Evolutionary conservation across 345 rosid species (phyloP), one percentile per base, ranked within the genome.

Genomic region (Linum usitatissimum): DNA sequence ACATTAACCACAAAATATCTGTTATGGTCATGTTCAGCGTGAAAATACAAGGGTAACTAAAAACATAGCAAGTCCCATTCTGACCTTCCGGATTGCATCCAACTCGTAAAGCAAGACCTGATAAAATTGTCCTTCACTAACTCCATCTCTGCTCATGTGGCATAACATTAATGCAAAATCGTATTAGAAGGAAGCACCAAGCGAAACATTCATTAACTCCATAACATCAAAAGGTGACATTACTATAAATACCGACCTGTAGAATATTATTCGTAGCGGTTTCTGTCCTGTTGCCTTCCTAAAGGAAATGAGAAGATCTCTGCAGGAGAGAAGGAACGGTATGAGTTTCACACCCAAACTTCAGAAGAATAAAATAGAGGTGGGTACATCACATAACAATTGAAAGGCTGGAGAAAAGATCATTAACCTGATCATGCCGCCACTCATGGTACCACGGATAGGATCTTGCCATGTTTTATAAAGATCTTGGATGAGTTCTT

Each of bases 391-490:
- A 34, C 38, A 34, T 5, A 34, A 34, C 38, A 1, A 34, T 34
- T 34, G 8, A 7, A 7, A 34, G 38, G 9, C 3, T 20, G 42
- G 1, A 14, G 34, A 30, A 42, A 48, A 13, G 5, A 59, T 18
- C 53, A 9, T 36, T 17, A 14, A 93, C 99, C 97, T 84, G 71
- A 93, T 87, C 99, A 93, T 93, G 75, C 99, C 99, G 60, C 99
- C 99, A 53, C 89, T 87, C 67, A 87, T 85, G 1, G 96, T 77
- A 38, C 99, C 99, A 21, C 97, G 96, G 66, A 84, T 87, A 66
- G 99, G 97, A 82, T 93, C 99, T 49, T 93, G 93, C 99, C 99
- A 93, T 54, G 97, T 90, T 82, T 87, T 93, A 74, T 86, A 93
- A 79, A 93, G 77, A 67, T 93, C 99, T 72, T 93, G 99, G 65